A percentile compares a stretch with the other conserved stretches of the same genome.
These are phyloP conservation scores for Ceratonia siliqua DNA, from an alignment of 306 rosid species.

Conservation along the genomic window DNA sequence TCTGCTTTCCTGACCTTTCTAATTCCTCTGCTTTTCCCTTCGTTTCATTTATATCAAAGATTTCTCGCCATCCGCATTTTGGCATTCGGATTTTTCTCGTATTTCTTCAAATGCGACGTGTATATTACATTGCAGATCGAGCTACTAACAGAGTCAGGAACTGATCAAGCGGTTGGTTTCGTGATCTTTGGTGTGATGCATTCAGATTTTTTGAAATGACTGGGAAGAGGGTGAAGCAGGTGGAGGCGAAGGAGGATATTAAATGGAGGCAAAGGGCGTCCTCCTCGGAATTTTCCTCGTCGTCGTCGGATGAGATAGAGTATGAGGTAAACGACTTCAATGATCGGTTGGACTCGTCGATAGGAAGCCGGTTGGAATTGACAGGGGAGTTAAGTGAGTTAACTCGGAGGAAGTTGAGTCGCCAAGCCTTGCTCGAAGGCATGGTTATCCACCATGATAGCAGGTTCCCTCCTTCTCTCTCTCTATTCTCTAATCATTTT, in stretches of 20 bases:
- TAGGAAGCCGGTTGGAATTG: conserved; percentile 69
- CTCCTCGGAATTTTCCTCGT: conserved; percentile 1
- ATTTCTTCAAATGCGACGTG: not conserved
- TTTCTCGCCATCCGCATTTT: not conserved
- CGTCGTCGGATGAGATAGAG: conserved; percentile 40
- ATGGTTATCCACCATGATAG: conserved; percentile 61
- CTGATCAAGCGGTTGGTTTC: not conserved
- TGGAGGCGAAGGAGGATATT: not conserved
- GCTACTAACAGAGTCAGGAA: not conserved
- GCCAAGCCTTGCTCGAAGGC: conserved; percentile 48
- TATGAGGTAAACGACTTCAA: conserved; percentile 50
- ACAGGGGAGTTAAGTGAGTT: conserved; percentile 55
- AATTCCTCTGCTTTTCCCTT: not conserved
- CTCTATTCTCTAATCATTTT: not conserved
- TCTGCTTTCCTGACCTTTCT: not conserved
- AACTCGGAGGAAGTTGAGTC: conserved; percentile 50
- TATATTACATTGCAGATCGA: not conserved
- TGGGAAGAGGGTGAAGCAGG: conserved; percentile 2
- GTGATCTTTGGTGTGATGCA: not conserved
- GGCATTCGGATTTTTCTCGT: not conserved
- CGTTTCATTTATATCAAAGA: not conserved
- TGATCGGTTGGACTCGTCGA: conserved; percentile 61
- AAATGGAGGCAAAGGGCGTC: not conserved
- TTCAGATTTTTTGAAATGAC: not conserved
- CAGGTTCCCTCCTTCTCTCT: conserved; percentile 41